phyloP scores from a whole-genome alignment of 306 rosid species.

The Trichosanthes cucumerina region DNA sequence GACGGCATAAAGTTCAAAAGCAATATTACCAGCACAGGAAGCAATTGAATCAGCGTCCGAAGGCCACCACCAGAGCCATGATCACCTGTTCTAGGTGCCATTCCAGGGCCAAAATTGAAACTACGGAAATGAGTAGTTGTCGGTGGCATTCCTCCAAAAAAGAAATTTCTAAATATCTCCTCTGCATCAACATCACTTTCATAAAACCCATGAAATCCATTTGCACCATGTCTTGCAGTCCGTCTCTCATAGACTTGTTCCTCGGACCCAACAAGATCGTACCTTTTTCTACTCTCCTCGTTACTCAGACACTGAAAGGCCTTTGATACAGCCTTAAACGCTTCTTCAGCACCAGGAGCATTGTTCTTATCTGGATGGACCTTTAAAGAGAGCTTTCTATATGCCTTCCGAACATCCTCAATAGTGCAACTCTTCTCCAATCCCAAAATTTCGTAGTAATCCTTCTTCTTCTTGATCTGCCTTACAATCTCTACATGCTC shows the following conservation, averaged over 20 bases:
- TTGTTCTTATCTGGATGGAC: constrained; percentile 95
- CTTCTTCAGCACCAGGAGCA: constrained; percentile 89
- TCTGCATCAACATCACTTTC: constrained; percentile 81
- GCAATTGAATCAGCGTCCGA: constrained; percentile 55
- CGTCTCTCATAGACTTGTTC: constrained; percentile 58
- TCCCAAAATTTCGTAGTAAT: constrained; percentile 74
- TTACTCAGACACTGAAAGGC: constrained; percentile 88
- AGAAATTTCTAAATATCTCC: constrained; percentile 83
- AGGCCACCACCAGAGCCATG: constrained; percentile 56
- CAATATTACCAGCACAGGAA: constrained; percentile 60
- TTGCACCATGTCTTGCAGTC: constrained; percentile 22
- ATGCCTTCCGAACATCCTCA: constrained; percentile 74
- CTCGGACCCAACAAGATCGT: constrained; percentile 67
- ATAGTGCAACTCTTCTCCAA: constrained; percentile 69
- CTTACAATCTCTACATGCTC: constrained; percentile 62
- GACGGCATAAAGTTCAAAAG: constrained; percentile 67
- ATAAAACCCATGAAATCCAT: constrained; percentile 57
- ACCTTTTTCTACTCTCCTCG: constrained; percentile 52
- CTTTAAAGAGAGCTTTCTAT: constrained; percentile 75
- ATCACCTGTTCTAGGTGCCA: constrained; percentile 46
- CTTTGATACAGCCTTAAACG: constrained; percentile 77
- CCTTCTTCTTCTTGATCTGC: constrained; percentile 73
- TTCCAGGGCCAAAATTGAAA: constrained; percentile 65
- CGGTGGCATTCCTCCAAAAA: constrained; percentile 87
- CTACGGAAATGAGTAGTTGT: constrained; percentile 56